Evolutionary conservation across 2,329 filamentous ascomycete genomes (phyloP), one percentile per base, ranked within the genome.

Genomic region (Diaporthe australafricana): DNA sequence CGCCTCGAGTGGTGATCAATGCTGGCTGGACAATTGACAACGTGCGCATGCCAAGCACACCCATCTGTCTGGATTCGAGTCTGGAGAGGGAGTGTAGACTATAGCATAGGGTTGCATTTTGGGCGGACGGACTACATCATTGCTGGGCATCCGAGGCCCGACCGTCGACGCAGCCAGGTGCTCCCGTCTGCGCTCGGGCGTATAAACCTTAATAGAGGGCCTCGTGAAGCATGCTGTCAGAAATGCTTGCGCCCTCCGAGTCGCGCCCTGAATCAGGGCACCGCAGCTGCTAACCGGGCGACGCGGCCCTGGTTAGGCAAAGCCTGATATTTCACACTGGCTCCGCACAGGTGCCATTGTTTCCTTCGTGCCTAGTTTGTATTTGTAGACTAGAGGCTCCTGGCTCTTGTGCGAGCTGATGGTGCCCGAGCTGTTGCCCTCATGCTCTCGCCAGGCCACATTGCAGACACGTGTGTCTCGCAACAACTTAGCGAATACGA

Each of bases 141-240:
- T 25, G 38, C 60, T 65, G 42, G 60, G 60, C 60, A 65, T 65
- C 45, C 30, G 45, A 14, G 60, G 60, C 30, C 60, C 60, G 45
- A 50, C 42, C 60, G 60, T 65, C 45, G 2, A 9, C 20, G 2
- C 2, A 17, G 16, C 22, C 38, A 3, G 22, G 16, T 14, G 30
- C n/a, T 50, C n/a, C 8, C 6, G 2, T 20, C 30, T 65, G 42
- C 45, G 27, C 42, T 35, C 60, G 60, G 3, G 38, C 35, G 45
- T 27, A 65, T n/a, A 65, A 65, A 65, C 16, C 60, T 65, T 65
- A 65, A 65, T 65, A 50, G 6, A 65, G 30, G 27, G 30, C n/a
- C 16, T 17, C 27, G 1, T 7, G 30, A 65, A 65, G 30, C 30
- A 38, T 65, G 45, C 42, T 63, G 27, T 27, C 60, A 48, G 3